A percentile compares a stretch with the other conserved stretches of the same genome.
phyloP scores from a whole-genome alignment of 2,329 filamentous ascomycete species.

The Penicillium italicum region DNA sequence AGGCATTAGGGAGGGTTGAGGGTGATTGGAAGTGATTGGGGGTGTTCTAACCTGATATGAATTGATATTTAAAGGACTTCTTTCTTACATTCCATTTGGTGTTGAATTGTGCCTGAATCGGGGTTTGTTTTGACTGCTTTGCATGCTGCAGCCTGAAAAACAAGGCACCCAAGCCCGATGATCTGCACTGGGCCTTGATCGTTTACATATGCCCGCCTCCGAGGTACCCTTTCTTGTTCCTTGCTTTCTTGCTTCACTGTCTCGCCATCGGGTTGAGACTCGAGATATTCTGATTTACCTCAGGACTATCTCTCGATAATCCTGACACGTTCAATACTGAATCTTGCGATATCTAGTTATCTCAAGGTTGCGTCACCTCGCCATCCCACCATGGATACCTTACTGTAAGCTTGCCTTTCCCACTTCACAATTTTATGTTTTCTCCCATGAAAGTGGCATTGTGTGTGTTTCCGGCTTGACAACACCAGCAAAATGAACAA shows the following conservation, averaged over 20 bases:
- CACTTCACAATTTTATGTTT: background rate
- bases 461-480: background rate
- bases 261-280: background rate
- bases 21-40: background rate
- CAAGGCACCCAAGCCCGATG: background rate
- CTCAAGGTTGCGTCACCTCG: background rate
- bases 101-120: background rate
- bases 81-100: background rate
- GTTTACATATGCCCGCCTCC: constrained; percentile 19
- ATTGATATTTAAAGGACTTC: background rate
- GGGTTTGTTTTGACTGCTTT: background rate
- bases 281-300: background rate
- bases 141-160: background rate
- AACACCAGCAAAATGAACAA: background rate
- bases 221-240: background rate
- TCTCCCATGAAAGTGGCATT: background rate
- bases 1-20: no score
- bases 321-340: background rate
- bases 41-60: background rate
- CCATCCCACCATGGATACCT: constrained; percentile 44
- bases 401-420: constrained; percentile 40
- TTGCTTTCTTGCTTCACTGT: background rate
- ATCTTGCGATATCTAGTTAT: background rate
- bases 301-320: background rate
- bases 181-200: constrained; percentile 6